phyloP scores from a whole-genome alignment of 257 asterid species.

The Anisodus acutangulus region DNA sequence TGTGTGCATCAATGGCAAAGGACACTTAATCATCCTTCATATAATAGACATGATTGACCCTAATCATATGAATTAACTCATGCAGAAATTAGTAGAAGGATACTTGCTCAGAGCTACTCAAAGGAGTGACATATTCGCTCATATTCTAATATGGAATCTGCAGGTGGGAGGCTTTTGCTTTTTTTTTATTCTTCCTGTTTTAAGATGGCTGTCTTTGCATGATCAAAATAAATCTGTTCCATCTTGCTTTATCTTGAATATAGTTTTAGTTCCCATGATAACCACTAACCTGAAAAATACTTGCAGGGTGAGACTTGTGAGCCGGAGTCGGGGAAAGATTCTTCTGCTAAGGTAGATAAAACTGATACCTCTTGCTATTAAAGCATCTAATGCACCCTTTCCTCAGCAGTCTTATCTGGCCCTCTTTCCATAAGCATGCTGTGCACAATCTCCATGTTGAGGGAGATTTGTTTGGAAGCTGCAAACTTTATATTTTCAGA shows the following conservation, averaged over 20 bases:
- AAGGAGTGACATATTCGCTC: conserved; percentile 94
- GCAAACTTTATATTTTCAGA: conserved; percentile 19
- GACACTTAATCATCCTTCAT: conserved; percentile 18
- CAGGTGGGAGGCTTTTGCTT: conserved; percentile 58
- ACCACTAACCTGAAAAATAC: conserved; percentile 35
- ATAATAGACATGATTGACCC: conserved; percentile 31
- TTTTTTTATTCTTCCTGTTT: not conserved
- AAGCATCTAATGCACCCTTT: conserved; percentile 14
- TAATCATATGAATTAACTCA: conserved; percentile 29
- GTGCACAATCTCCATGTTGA: not conserved
- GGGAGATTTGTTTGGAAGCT: conserved; percentile 17
- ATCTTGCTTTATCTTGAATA: conserved; percentile 29
- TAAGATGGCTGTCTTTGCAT: conserved; percentile 1
- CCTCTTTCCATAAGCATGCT: conserved; percentile 18
- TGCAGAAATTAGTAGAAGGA: conserved; percentile 96
- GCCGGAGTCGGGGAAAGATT: conserved; percentile 74
- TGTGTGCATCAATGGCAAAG: not conserved
- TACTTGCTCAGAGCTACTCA: conserved; percentile 98
- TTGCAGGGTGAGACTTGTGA: conserved; percentile 84
- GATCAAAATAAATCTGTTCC: not conserved
- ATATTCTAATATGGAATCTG: conserved; percentile 96
- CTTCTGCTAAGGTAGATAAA: conserved; percentile 65
- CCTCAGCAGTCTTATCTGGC: not conserved
- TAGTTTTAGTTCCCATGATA: conserved; percentile 39
- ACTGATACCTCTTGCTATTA: conserved; percentile 15